phyloP scores from a whole-genome alignment of 768 basidiomycete genomes.

The Naganishia vaughanmartiniae region DNA sequence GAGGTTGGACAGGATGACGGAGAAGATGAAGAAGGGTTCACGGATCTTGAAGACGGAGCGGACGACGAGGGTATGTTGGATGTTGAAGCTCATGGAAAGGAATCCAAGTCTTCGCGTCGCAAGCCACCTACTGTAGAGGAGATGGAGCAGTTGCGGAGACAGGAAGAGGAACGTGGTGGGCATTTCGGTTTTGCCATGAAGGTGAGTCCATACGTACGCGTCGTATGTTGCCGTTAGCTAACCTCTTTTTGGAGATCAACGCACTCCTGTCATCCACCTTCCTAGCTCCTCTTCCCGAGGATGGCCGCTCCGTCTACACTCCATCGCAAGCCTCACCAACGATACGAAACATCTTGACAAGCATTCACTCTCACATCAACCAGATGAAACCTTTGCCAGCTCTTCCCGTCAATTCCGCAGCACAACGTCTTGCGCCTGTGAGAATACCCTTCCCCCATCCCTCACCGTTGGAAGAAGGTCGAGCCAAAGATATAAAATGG shows the following conservation, averaged over 20 bases:
- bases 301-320: neutral
- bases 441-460: slow-evolving; percentile 66
- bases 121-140: slow-evolving; percentile 56
- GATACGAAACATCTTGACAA: slow-evolving; percentile 63
- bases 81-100: slow-evolving; percentile 33
- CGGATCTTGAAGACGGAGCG: slow-evolving; percentile 29
- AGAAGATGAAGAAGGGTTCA: slow-evolving; percentile 10
- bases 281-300: slow-evolving; percentile 31
- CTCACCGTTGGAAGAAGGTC: slow-evolving; percentile 53
- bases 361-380: slow-evolving; percentile 68
- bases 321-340: slow-evolving; percentile 48
- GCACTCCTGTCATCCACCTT: slow-evolving; percentile 46
- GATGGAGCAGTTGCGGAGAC: slow-evolving; percentile 68
- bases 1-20: slow-evolving; percentile 33
- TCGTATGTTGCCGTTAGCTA: slow-evolving; percentile 68
- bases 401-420: slow-evolving; percentile 67
- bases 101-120: slow-evolving; percentile 41
- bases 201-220: neutral
- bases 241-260: slow-evolving; percentile 62
- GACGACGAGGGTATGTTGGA: slow-evolving; percentile 25
- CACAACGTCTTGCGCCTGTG: slow-evolving; percentile 55
- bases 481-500: slow-evolving; percentile 77
- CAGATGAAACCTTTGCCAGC: slow-evolving; percentile 61
- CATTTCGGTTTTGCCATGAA: slow-evolving; percentile 31
- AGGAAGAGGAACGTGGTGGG: slow-evolving; percentile 44